Percentiles rank a stretch among this genome's conserved stretches.
phyloP scores from a whole-genome alignment of 2,329 filamentous ascomycete genomes.

The Madurella fahalii region DNA sequence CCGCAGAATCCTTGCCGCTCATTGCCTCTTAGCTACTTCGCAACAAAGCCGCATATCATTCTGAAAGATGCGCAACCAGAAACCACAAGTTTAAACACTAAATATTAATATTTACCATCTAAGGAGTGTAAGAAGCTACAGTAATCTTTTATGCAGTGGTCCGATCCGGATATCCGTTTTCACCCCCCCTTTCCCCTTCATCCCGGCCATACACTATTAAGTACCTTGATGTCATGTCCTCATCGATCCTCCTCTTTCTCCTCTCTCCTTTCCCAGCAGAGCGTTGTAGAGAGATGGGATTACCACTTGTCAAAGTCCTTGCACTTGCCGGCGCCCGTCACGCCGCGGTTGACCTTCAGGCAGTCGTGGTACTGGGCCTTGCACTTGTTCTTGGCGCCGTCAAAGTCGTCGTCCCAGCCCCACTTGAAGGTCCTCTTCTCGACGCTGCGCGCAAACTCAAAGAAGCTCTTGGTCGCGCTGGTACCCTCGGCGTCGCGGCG shows the following conservation, averaged over 20 bases:
- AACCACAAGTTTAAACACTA: conserved; percentile 11
- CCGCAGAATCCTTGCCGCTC: too few relatives aligned
- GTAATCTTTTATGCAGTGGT: too few relatives aligned
- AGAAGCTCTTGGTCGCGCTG: conserved; percentile 6
- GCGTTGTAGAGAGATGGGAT: background rate
- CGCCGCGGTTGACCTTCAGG: conserved; percentile 38
- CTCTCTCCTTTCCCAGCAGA: background rate
- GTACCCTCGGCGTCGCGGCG: background rate
- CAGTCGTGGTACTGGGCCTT: conserved; percentile 48
- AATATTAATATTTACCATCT: conserved; percentile 9
- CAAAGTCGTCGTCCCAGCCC: conserved; percentile 27
- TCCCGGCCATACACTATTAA: background rate
- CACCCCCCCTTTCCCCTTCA: background rate
- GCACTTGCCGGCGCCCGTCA: conserved; percentile 39
- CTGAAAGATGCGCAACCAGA: too few relatives aligned
- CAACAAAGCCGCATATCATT: too few relatives aligned
- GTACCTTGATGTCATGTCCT: background rate
- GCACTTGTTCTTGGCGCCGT: conserved; percentile 40
- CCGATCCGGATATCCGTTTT: background rate
- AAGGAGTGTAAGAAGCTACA: background rate
- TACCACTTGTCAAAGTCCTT: conserved; percentile 8
- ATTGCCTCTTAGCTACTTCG: too few relatives aligned
- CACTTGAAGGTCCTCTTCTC: conserved; percentile 20
- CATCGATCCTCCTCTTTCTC: background rate
- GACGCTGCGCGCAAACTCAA: conserved; percentile 11